phyloP scores from a whole-genome alignment of 2,329 filamentous ascomycete genomes.

The Dothideomycetes sp. region DNA sequence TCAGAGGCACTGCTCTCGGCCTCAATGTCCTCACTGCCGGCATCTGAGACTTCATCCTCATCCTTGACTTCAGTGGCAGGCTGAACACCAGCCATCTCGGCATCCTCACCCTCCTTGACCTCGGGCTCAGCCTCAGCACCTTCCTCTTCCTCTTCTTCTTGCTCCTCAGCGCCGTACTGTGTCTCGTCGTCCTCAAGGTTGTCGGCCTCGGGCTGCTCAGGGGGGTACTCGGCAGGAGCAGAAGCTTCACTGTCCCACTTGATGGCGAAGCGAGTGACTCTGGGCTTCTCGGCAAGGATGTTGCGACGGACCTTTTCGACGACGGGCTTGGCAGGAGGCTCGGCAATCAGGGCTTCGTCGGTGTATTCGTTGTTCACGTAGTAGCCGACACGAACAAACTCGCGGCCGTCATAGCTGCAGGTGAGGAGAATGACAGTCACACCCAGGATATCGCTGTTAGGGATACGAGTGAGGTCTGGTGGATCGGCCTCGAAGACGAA shows the following conservation, averaged over 20 bases:
- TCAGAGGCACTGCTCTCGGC: constrained; percentile 66
- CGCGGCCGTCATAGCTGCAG: constrained; percentile 89
- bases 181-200: constrained; percentile 70
- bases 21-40: constrained; percentile 69
- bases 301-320: constrained; percentile 89
- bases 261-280: constrained; percentile 95
- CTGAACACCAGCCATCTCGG: constrained; percentile 67
- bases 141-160: constrained; percentile 52
- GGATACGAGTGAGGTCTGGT: constrained; percentile 82
- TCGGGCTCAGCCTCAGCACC: constrained; percentile 36
- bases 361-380: constrained; percentile 99
- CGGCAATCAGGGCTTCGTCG: constrained; percentile 75
- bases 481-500: constrained; percentile 95
- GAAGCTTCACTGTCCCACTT: constrained; percentile 99
- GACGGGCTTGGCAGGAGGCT: constrained; percentile 84
- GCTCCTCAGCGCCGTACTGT: constrained; percentile 85
- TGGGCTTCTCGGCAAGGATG: constrained; percentile 90
- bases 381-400: constrained; percentile 97
- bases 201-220: constrained; percentile 95
- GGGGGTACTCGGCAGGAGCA: constrained; percentile 89
- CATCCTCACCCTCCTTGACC: constrained; percentile 49
- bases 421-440: constrained; percentile 95
- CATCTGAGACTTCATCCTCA: constrained; percentile 62
- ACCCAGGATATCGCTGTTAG: constrained; percentile 87
- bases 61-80: constrained; percentile 40